Base-by-base conservation (phyloP, 2,329 filamentous ascomycete species). In the Paecilomyces dactylethromorphus region DNA sequence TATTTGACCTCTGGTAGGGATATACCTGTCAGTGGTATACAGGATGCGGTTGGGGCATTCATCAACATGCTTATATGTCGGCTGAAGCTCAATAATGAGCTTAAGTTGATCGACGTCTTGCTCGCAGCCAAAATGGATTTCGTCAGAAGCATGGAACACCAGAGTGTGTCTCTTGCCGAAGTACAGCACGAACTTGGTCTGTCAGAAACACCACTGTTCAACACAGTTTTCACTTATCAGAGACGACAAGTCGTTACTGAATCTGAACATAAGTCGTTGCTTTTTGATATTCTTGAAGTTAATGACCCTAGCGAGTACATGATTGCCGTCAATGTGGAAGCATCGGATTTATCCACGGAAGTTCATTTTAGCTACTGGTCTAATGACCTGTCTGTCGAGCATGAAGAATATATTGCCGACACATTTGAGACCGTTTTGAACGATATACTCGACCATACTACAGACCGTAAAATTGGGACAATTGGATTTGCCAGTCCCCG, bases 301-400 rank as follows among this genome's bases (percentile, higher is more conserved):
- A 22, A 54, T 8, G 58, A 56, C 21, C 58, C 59, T 3, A 64
- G 58, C 18, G 51, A 60, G 18, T 70, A 67, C 32, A 64, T 69
- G n/a, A 64, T 74, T 18, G 56, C 62, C 6, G 63, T 74, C 10
- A 65, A 69, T 26, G 68, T 69, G 2, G 64, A 65, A n/a, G 63
- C 69, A 6, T 68, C 66, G 15, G 58, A 62, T 10, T 57, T 63
- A 7, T 62, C 63, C 5, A 81, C 82, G 2, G 73, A 87, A 22
- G 68, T 74, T 1, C 80, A 84, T 56, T 76, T 88, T 22, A 79
- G 79, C 33, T 72, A 75, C 3, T 77, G 83, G n/a, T 77, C 79
- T 0, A 76, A 78, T 50, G 72, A 80, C 22, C 75, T 88, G 24
- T 80, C 81, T 53, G 58, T 63, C 3, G 60, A 59, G 24, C 67